Evolutionary conservation across 2,329 filamentous ascomycete species (phyloP).

Genomic region (Bertia moriformis): DNA sequence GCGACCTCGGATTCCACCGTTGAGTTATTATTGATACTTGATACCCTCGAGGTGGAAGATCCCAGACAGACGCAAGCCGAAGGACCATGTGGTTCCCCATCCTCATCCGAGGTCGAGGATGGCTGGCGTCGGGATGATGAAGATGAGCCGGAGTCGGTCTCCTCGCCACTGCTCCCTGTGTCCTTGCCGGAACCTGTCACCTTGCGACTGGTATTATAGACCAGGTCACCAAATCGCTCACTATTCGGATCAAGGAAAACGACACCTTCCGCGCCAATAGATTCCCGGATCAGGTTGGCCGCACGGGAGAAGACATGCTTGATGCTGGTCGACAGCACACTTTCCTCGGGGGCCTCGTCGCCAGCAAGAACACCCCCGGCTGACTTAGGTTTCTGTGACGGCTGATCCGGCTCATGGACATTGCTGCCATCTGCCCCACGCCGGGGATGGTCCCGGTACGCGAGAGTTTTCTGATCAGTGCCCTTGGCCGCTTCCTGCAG

Average conservation of each 20-base stretch:
- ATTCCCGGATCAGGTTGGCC: constrained; percentile 24
- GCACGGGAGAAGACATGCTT: constrained; percentile 29
- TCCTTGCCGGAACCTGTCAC: constrained; percentile 2
- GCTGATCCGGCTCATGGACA: too few relatives aligned
- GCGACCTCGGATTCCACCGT: constrained; percentile 13
- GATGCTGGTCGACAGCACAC: too few relatives aligned
- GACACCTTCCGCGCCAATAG: constrained; percentile 22
- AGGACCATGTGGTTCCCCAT: too few relatives aligned
- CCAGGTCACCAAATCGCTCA: constrained; percentile 7
- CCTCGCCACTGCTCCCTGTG: too few relatives aligned
- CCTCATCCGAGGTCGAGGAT: constrained; percentile 2
- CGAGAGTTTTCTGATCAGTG: not conserved
- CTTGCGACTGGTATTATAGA: too few relatives aligned
- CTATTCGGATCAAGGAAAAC: constrained; percentile 13
- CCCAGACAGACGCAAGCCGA: constrained; percentile 20
- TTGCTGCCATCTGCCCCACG: not conserved
- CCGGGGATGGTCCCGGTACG: not conserved
- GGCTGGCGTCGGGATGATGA: constrained; percentile 6
- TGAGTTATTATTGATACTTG: too few relatives aligned
- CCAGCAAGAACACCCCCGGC: constrained; percentile 7
- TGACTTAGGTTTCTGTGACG: constrained; percentile 8
- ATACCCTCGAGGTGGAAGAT: constrained; percentile 20
- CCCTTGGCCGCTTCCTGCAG: not conserved
- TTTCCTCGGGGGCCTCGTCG: constrained; percentile 12
- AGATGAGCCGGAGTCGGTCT: constrained; percentile 3